These are phyloP conservation scores for Physcomitrium patens DNA, from an alignment of 225 moss, liverwort and hornwort species.

Conservation along the genomic window DNA sequence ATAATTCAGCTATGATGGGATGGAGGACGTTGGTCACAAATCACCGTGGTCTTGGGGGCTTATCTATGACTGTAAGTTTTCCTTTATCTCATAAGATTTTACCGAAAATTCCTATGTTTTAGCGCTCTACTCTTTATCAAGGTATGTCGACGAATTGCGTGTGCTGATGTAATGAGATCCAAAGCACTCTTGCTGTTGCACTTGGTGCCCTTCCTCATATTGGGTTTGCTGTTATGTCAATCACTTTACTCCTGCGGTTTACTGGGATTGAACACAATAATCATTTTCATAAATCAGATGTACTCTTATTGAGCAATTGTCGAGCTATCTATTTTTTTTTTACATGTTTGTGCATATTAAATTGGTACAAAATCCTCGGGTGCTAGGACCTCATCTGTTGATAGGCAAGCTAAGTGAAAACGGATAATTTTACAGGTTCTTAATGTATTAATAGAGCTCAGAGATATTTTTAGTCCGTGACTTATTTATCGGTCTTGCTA, in stretches of 20 bases:
- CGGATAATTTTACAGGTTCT: not conserved
- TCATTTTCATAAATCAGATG: constrained; percentile 10
- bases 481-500: constrained; percentile 32
- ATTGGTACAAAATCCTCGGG: not conserved
- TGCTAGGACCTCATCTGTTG: constrained; percentile 8
- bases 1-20: constrained; percentile 58
- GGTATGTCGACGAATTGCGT: constrained; percentile 5
- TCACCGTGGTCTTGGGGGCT: constrained; percentile 90
- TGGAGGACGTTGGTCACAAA: constrained; percentile 85
- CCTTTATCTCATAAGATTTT: constrained; percentile 16
- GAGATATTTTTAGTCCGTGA: constrained; percentile 13
- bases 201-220: not conserved
- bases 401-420: not conserved
- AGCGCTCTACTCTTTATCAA: constrained; percentile 11
- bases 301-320: constrained; percentile 9
- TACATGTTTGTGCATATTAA: constrained; percentile 11
- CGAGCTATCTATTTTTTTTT: constrained; percentile 10
- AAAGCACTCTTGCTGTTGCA: not conserved
- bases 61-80: constrained; percentile 78
- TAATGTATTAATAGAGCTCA: constrained; percentile 3
- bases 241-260: not conserved
- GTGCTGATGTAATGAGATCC: constrained; percentile 6
- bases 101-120: constrained; percentile 9
- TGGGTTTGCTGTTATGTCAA: not conserved
- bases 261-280: not conserved